Base-by-base conservation (phyloP, 2,329 filamentous ascomycete species). In the Penicillium capsulatum region DNA sequence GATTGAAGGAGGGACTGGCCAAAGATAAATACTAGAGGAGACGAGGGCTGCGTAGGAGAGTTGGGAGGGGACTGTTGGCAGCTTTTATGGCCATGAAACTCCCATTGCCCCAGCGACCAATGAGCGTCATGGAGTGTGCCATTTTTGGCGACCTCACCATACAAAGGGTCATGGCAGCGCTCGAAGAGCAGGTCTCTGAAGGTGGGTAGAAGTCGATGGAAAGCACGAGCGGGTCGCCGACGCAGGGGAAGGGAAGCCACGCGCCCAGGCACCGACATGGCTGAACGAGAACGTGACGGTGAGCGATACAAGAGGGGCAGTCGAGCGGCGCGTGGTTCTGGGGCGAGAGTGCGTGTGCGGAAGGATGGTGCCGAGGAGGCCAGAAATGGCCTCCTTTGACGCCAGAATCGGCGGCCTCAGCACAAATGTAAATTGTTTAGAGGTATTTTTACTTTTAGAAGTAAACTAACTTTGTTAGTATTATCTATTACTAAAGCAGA, bases 361-460 rank as follows among this genome's bases (percentile, higher is more conserved):
- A 44, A 27, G 34, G 36, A 7, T 29, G n/a, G 35, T 49, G 47
- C 44, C 37, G 30, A 38, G 37, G 40, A 34, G 29, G 40, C 46
- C 43, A 46, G 26, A 41, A 39, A 36, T 38, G 34, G 46, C 46
- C 19, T 35, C 36, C 17, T 37, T 37, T 33, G 33, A 40, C 4
- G 44, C 42, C 31, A 41, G 44, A 41, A 38, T 19, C 32, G 36
- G 40, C 44, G 31, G 40, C 28, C 44, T 40, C 40, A 31, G 37
- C 37, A 47, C 34, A 47, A 47, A 47, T 47, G 41, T 7, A 34
- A 34, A 34, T 41, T 47, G 36, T 47, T 44, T n/a, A n/a, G n/a
- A n/a, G n/a, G n/a, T n/a, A n/a, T n/a, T n/a, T n/a, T n/a, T n/a
- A n/a, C n/a, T n/a, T n/a, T n/a, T n/a, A n/a, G n/a, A n/a, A n/a